Conservation (phyloP, 768 basidiomycete species). For the Pilatotrama ljubarskyi region DNA sequence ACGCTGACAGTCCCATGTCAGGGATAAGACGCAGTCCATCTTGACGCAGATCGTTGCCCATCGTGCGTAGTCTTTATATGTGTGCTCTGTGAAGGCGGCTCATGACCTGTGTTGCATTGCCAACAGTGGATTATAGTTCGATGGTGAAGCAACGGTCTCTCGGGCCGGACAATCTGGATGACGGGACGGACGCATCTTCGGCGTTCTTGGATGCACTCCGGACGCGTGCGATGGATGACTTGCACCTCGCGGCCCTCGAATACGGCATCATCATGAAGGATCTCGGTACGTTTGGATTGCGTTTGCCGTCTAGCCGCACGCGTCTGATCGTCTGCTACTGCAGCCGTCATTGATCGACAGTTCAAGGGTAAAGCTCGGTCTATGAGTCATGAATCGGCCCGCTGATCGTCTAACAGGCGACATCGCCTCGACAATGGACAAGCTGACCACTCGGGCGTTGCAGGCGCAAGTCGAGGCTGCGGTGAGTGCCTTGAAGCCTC, state of each 20-base stretch:
- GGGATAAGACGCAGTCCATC: constrained; percentile 85
- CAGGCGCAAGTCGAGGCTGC: constrained; percentile 89
- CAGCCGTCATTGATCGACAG: constrained; percentile 83
- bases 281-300: constrained; percentile 47
- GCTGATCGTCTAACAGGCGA: constrained; percentile 43
- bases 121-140: constrained; percentile 51
- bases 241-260: constrained; percentile 77
- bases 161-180: constrained; percentile 73
- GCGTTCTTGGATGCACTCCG: constrained; percentile 82
- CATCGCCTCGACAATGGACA: constrained; percentile 83
- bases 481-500: constrained; percentile 44
- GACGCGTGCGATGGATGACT: constrained; percentile 84
- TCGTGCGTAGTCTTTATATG: constrained; percentile 48
- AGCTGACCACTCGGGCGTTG: constrained; percentile 78
- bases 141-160: constrained; percentile 81
- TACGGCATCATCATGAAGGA: constrained; percentile 85
- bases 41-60: constrained; percentile 86
- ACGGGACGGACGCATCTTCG: constrained; percentile 65
- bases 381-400: neutral
- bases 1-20: neutral
- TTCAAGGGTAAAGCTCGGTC: constrained; percentile 60
- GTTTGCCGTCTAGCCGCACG: neutral
- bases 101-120: neutral
- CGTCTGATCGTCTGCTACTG: neutral
- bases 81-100: constrained; percentile 10